phyloP scores from a whole-genome alignment of 2,329 filamentous ascomycete genomes.

The Sporothrix dimorphospora region DNA sequence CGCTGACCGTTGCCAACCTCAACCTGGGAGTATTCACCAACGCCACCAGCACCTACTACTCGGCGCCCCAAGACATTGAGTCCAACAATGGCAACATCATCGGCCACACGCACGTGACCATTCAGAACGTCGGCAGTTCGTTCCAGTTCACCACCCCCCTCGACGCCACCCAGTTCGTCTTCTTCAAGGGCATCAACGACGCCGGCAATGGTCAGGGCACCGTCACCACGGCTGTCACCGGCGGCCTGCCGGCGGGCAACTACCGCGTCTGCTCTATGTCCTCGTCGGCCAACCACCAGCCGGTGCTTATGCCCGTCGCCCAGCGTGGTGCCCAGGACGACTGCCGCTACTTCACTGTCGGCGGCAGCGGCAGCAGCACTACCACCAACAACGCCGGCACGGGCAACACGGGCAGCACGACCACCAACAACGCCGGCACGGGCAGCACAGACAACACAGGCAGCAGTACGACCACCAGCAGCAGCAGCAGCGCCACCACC shows the following conservation, averaged over 20 bases:
- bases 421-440: slow-evolving; percentile 33
- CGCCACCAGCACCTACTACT: slow-evolving; percentile 62
- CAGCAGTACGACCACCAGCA: slow-evolving; percentile 23
- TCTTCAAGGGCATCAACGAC: slow-evolving; percentile 71
- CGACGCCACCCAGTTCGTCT: slow-evolving; percentile 58
- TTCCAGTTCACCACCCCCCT: slow-evolving; percentile 57
- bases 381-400: slow-evolving; percentile 34
- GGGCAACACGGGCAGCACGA: slow-evolving; percentile 29
- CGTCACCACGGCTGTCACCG: slow-evolving; percentile 56
- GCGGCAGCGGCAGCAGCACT: slow-evolving; percentile 29
- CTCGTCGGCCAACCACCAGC: slow-evolving; percentile 66
- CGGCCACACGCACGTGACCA: slow-evolving; percentile 64
- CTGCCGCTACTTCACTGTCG: slow-evolving; percentile 63
- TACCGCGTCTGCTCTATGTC: slow-evolving; percentile 69
- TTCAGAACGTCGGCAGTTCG: slow-evolving; percentile 58
- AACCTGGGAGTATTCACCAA: slow-evolving; percentile 64
- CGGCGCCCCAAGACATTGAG: slow-evolving; percentile 60
- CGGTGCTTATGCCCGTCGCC: slow-evolving; percentile 67
- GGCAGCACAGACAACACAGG: slow-evolving; percentile 31
- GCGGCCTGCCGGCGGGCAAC: slow-evolving; percentile 63
- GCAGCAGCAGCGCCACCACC: not conserved
- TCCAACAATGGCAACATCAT: slow-evolving; percentile 55
- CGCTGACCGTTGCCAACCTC: slow-evolving; percentile 58
- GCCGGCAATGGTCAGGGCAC: slow-evolving; percentile 59
- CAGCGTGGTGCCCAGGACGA: slow-evolving; percentile 70